Evolutionary conservation across 1,139 yeast genomes (phyloP).

Genomic region (Suhomyces ambrosiae): DNA sequence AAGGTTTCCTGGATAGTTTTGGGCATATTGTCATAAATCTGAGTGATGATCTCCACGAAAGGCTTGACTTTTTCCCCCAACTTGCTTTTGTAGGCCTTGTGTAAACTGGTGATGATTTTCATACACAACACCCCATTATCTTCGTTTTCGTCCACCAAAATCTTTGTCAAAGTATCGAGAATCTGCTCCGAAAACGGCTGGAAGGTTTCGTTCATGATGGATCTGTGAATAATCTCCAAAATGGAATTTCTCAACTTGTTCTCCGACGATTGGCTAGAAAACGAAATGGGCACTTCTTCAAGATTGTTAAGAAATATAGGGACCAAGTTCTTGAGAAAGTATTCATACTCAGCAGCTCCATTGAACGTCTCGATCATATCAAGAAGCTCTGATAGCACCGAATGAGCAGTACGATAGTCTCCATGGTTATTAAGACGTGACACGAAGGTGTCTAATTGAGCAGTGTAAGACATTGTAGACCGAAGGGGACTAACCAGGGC

Average conservation of each 20-base stretch:
- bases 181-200: constrained; percentile 69
- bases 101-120: constrained; percentile 86
- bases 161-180: constrained; percentile 59
- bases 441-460: constrained; percentile 62
- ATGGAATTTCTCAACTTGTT: constrained; percentile 75
- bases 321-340: constrained; percentile 60
- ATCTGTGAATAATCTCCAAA: constrained; percentile 78
- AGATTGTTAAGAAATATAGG: constrained; percentile 65
- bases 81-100: constrained; percentile 75
- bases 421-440: constrained; percentile 55
- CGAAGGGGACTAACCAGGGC: no score
- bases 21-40: constrained; percentile 80
- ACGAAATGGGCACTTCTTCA: constrained; percentile 71
- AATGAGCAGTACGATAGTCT: constrained; percentile 62
- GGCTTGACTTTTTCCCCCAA: constrained; percentile 75
- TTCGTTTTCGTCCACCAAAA: constrained; percentile 81
- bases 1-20: constrained; percentile 71
- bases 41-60: constrained; percentile 74
- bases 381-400: constrained; percentile 76
- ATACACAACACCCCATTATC: constrained; percentile 92
- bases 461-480: constrained; percentile 31
- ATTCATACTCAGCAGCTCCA: constrained; percentile 76
- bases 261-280: constrained; percentile 62
- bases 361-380: constrained; percentile 85
- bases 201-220: constrained; percentile 81